Evolutionary conservation across 2,329 filamentous ascomycete genomes (phyloP).

Genomic region (Beauveria varroae): DNA sequence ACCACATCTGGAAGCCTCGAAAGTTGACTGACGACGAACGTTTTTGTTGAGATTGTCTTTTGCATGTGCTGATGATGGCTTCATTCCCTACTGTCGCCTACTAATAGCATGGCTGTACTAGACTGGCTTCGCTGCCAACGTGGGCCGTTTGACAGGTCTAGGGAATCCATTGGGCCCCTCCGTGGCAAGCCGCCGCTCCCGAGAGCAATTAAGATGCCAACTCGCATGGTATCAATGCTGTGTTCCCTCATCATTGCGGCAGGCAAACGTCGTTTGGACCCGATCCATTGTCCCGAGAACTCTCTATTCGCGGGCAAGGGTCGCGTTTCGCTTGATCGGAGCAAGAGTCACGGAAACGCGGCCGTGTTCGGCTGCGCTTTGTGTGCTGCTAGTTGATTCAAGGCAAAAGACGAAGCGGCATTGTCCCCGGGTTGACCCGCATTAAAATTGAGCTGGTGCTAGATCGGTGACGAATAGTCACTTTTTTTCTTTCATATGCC

Average conservation of each 20-base stretch:
- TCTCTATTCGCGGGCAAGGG: background rate
- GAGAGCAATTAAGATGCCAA: no score
- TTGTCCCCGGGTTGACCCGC: constrained; percentile 4
- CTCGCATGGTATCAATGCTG: background rate
- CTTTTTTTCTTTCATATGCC: background rate
- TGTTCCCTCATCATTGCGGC: background rate
- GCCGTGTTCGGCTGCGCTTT: constrained; percentile 3
- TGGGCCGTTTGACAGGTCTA: background rate
- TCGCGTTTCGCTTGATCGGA: background rate
- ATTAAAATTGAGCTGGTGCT: background rate
- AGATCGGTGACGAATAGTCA: background rate
- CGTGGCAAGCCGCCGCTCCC: no score
- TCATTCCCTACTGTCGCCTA: no score
- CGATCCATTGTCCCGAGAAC: background rate
- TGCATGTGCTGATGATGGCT: no score
- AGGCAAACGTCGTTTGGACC: no score
- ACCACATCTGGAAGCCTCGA: background rate
- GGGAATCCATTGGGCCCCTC: no score
- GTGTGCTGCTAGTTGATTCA: background rate
- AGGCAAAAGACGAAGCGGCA: background rate
- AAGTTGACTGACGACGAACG: no score
- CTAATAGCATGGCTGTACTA: no score
- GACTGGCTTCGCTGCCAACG: background rate
- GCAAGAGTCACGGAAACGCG: background rate
- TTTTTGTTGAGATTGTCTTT: no score